Conservation (phyloP, 2,329 filamentous ascomycete species). For the Monilinia fructicola region DNA sequence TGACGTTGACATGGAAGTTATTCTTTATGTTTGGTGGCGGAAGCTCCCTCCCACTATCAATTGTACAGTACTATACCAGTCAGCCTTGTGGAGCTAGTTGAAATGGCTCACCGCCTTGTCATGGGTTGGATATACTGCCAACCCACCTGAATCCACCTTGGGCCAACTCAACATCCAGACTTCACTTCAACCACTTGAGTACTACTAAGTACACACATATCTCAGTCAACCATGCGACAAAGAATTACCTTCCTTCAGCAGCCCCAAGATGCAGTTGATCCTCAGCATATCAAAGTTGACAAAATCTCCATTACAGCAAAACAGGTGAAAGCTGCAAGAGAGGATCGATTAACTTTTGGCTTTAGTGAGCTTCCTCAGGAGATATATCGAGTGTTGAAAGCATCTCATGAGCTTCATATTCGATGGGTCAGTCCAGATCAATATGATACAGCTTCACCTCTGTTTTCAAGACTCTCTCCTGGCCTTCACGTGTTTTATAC, state of each 20-base stretch:
- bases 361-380: conserved; percentile 72
- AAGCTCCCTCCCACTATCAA: neutral
- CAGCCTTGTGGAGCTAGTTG: conserved; percentile 18
- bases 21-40: conserved; percentile 13
- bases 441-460: conserved; percentile 64
- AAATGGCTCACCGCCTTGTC: neutral
- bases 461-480: conserved; percentile 71
- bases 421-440: conserved; percentile 67
- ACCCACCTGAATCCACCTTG: neutral
- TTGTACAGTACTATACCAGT: no score
- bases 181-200: neutral
- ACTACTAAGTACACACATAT: neutral
- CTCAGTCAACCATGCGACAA: conserved; percentile 63
- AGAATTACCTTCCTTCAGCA: conserved; percentile 76
- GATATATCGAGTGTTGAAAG: conserved; percentile 60
- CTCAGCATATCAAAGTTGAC: conserved; percentile 59
- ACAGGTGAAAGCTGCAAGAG: conserved; percentile 66
- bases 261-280: conserved; percentile 63
- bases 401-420: conserved; percentile 72
- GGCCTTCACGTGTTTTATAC: conserved; percentile 77
- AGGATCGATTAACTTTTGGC: conserved; percentile 75
- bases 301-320: conserved; percentile 55
- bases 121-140: conserved; percentile 6
- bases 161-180: conserved; percentile 10
- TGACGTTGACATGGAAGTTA: neutral